Percentiles rank a stretch among this genome's conserved stretches.
These are phyloP conservation scores for Trichosporon coremiiforme DNA, from an alignment of 1,284 basidiomycete genomes.

Conservation along the genomic window DNA sequence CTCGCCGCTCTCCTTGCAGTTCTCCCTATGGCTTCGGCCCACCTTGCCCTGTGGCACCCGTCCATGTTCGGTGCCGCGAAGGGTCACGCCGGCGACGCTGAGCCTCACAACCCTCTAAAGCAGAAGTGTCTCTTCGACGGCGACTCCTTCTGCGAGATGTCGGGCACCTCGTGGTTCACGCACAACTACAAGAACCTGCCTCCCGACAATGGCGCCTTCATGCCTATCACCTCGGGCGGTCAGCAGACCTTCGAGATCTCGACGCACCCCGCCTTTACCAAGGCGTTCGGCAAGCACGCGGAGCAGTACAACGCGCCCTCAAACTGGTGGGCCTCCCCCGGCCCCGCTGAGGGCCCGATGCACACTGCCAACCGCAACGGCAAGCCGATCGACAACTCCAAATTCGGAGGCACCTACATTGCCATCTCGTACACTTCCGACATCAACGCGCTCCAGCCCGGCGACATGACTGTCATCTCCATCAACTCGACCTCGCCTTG, in stretches of 20 bases:
- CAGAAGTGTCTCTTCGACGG: background rate
- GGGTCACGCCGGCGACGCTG: background rate
- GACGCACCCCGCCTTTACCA: slow-evolving; percentile 9
- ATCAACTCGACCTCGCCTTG: slow-evolving; percentile 73
- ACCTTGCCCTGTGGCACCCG: slow-evolving; percentile 27
- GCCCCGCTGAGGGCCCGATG: background rate
- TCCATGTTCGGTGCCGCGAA: slow-evolving; percentile 21
- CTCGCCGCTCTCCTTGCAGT: slow-evolving; percentile 20
- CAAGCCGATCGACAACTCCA: slow-evolving; percentile 6
- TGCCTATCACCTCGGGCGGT: slow-evolving; percentile 8
- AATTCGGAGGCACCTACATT: slow-evolving; percentile 41
- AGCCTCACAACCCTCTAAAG: slow-evolving; percentile 9
- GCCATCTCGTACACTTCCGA: slow-evolving; percentile 70
- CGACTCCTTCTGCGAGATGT: background rate
- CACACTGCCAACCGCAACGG: background rate
- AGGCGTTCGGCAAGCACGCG: background rate
- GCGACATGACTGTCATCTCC: slow-evolving; percentile 71
- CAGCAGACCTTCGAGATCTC: slow-evolving; percentile 15
- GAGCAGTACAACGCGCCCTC: background rate
- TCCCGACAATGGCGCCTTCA: background rate
- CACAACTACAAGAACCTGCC: slow-evolving; percentile 9
- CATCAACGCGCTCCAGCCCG: slow-evolving; percentile 62
- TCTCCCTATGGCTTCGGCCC: slow-evolving; percentile 19
- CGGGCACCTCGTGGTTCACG: background rate
- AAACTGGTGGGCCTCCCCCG: background rate